Conservation (phyloP, 163 green algal species). For the Volvox carteri region DNA sequence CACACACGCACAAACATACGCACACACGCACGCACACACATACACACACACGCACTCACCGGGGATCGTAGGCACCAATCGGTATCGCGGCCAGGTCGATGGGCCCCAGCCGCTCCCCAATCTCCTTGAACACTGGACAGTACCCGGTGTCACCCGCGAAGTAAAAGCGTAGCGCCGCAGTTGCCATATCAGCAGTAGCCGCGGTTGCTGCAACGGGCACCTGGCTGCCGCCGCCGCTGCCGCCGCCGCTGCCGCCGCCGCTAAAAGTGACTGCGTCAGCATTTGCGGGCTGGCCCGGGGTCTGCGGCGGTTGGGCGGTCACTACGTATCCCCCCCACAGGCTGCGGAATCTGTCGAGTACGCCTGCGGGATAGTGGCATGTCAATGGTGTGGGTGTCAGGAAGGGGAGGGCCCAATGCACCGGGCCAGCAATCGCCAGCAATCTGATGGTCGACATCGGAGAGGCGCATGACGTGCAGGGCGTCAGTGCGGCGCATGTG, state of each 20-base stretch:
- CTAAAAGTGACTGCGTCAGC: neutral
- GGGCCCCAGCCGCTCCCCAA: conserved; percentile 77
- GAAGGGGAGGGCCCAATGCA: no score
- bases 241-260: neutral
- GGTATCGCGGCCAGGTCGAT: conserved; percentile 87
- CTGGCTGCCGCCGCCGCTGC: neutral
- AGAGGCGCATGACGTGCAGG: no score
- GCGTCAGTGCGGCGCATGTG: no score
- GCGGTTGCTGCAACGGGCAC: no score
- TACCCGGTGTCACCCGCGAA: conserved; percentile 89
- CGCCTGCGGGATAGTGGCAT: conserved; percentile 17
- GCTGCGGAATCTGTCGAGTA: conserved; percentile 69
- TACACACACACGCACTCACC: no score
- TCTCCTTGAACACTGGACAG: conserved; percentile 77
- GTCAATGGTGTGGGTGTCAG: no score
- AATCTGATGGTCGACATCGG: no score
- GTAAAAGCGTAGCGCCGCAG: conserved; percentile 28
- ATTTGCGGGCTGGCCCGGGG: no score
- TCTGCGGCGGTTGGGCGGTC: neutral
- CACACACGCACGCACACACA: no score
- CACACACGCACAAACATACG: no score
- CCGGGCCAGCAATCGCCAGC: no score
- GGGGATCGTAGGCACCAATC: conserved; percentile 81
- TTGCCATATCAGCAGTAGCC: neutral
- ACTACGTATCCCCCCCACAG: conserved; percentile 88